Percentiles rank a stretch among this genome's conserved stretches.
phyloP scores from a whole-genome alignment of 2,329 filamentous ascomycete species.

The Fusarium liriodendri region DNA sequence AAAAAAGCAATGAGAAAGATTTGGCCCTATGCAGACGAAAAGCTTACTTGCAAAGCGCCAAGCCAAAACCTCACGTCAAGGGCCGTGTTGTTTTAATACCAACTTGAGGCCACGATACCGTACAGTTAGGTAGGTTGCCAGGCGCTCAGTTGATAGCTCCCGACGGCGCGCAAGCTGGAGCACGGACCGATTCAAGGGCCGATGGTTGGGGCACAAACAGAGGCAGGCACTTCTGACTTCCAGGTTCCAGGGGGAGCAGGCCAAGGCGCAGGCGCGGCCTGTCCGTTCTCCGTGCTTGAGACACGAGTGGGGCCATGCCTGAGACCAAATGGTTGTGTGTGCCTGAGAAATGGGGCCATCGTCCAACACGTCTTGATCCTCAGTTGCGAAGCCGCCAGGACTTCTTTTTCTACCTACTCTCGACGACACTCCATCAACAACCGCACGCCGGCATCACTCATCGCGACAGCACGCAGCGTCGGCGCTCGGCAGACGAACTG shows the following conservation, averaged over 20 bases:
- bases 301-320: conserved; percentile 26
- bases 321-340: conserved; percentile 34
- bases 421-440: conserved; percentile 48
- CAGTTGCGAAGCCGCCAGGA: conserved; percentile 40
- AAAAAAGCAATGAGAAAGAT: neutral
- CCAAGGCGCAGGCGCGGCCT: conserved; percentile 7
- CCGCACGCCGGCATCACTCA: conserved; percentile 39
- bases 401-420: conserved; percentile 47
- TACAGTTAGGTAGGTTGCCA: conserved; percentile 7
- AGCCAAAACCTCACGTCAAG: conserved; percentile 11
- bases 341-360: conserved; percentile 49
- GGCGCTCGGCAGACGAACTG: conserved; percentile 36
- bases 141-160: conserved; percentile 34
- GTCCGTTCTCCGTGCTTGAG: conserved; percentile 6
- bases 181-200: conserved; percentile 45
- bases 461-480: conserved; percentile 40
- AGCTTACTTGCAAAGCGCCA: neutral
- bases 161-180: conserved; percentile 35
- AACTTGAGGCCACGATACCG: conserved; percentile 45
- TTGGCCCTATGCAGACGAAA: neutral
- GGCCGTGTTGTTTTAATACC: conserved; percentile 29
- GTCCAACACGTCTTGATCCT: conserved; percentile 34
- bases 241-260: conserved; percentile 4
- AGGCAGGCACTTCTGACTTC: conserved; percentile 18
- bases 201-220: conserved; percentile 32